These are phyloP conservation scores for Curvularia verruculosa DNA, from an alignment of 2,329 filamentous ascomycete genomes.

Conservation along the genomic window DNA sequence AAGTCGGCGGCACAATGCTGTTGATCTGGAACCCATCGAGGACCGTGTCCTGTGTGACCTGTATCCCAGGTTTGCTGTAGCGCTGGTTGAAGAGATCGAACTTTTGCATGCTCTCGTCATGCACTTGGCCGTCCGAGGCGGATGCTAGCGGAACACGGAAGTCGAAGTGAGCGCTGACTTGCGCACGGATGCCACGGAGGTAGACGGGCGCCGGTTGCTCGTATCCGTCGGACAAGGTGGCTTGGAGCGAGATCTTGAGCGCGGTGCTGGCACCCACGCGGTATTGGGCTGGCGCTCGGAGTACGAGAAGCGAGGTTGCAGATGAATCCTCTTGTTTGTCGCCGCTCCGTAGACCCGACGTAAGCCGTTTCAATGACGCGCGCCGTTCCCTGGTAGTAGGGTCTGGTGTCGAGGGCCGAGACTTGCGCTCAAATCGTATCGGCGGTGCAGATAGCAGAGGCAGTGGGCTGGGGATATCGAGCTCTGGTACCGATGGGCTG, in stretches of 20 bases:
- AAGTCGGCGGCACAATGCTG: conserved; percentile 24
- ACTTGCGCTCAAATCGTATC: conserved; percentile 21
- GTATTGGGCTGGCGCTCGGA: conserved; percentile 18
- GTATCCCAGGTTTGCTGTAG: conserved; percentile 27
- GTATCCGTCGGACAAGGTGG: conserved; percentile 7
- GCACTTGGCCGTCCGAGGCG: conserved; percentile 15
- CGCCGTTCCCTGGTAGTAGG: conserved; percentile 8
- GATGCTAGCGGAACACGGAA: conserved; percentile 22
- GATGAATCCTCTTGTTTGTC: conserved; percentile 15
- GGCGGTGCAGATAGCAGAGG: conserved; percentile 13
- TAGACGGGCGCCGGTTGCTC: conserved; percentile 18
- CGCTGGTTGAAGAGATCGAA: conserved; percentile 29
- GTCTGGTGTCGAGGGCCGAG: conserved; percentile 18
- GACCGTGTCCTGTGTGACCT: conserved; percentile 12
- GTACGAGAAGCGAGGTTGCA: conserved; percentile 23
- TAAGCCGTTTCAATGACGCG: conserved; percentile 16
- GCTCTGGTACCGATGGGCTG: conserved; percentile 24
- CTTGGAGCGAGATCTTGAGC: conserved; percentile 23
- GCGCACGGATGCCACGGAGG: conserved; percentile 30
- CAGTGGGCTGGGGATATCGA: conserved; percentile 1
- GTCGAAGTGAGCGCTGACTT: conserved; percentile 19
- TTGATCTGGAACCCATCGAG: conserved; percentile 23
- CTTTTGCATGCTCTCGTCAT: conserved; percentile 16
- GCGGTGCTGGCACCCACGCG: conserved; percentile 20
- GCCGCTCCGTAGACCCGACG: conserved; percentile 12